Base-by-base conservation (phyloP, 495 filamentous ascomycete species). In the Geoglossum glabrum region DNA sequence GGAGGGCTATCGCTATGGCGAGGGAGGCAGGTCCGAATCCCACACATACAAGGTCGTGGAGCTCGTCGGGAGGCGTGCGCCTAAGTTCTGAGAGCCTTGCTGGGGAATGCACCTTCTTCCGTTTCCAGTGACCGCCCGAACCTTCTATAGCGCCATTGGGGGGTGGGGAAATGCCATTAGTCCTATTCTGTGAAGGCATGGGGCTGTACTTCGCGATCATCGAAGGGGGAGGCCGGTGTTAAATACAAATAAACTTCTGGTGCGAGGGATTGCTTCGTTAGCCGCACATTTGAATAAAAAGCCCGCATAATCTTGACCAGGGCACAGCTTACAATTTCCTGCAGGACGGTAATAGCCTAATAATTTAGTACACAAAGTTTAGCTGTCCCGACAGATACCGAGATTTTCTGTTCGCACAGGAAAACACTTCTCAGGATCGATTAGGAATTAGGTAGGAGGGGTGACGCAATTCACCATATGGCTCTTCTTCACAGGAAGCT, bases 1-100 rank as follows among this genome's bases (percentile, higher is more conserved):
- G 82, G 27, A 95, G 74, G 7, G 90, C 90, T 54, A 95, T 82
- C 10, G 85, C 90, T 56, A 96, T 88, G n/a, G 90, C 83, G 11
- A 96, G 77, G 58, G 88, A 92, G 13, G 90, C 90, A 11, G 90
- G 90, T 1, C 90, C 90, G 64, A 96, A 98, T 34, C 90, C 90
- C 33, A 96, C 77, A 69, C 90, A 95, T 49, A 96, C 72, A 26
- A 98, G 68, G 64, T 96, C 90, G 62, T 87, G 82, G 36, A 83
- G 67, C 43, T 80, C 76, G 33, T 82, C 76, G 28, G 74, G 63
- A n/a, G 64, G 60, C 0, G 68, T 67, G 19, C 63, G 64, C 23
- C 54, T 63, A 13, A 77, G 68, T 46, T 67, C 65, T 13, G 69
- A 72, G 47, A 2, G 52, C 21, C n/a, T 25, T 23, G 56, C 19